Conservation (phyloP, 495 filamentous ascomycete species). For the Lasiosphaeria ovina region DNA sequence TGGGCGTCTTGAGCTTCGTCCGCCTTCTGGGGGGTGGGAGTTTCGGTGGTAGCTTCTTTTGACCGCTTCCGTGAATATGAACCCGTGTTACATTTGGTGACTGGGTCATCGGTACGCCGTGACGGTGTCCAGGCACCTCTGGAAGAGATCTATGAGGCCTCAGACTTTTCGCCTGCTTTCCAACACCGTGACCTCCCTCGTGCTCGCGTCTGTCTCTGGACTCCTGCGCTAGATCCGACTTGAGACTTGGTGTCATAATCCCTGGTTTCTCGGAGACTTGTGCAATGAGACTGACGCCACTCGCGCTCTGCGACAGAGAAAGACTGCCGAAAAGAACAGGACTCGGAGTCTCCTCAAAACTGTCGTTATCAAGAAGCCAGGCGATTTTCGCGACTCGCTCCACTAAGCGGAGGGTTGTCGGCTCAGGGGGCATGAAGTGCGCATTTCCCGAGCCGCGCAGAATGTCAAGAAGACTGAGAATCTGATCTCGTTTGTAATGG, state of each 20-base stretch:
- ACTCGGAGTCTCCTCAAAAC: slow-evolving; percentile 1
- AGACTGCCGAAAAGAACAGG: slow-evolving; percentile 50
- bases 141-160: slow-evolving; percentile 43
- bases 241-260: slow-evolving; percentile 75
- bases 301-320: slow-evolving; percentile 45
- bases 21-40: slow-evolving; percentile 51
- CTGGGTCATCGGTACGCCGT: slow-evolving; percentile 44
- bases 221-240: slow-evolving; percentile 31
- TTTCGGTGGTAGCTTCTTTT: slow-evolving; percentile 55
- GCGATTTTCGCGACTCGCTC: slow-evolving; percentile 76
- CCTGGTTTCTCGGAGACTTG: slow-evolving; percentile 80
- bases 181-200: slow-evolving; percentile 14
- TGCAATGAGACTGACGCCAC: slow-evolving; percentile 68
- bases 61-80: slow-evolving; percentile 28
- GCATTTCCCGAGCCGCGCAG: slow-evolving; percentile 59
- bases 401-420: slow-evolving; percentile 83
- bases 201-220: slow-evolving; percentile 11
- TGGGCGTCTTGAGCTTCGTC: slow-evolving; percentile 37
- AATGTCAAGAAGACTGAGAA: slow-evolving; percentile 69
- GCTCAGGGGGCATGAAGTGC: slow-evolving; percentile 89
- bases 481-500: slow-evolving; percentile 88
- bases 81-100: slow-evolving; percentile 21
- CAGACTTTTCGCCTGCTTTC: slow-evolving; percentile 23
- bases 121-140: slow-evolving; percentile 46
- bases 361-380: slow-evolving; percentile 64